Conservation (phyloP, 2,329 filamentous ascomycete species). For the Cercospora nicotianae region DNA sequence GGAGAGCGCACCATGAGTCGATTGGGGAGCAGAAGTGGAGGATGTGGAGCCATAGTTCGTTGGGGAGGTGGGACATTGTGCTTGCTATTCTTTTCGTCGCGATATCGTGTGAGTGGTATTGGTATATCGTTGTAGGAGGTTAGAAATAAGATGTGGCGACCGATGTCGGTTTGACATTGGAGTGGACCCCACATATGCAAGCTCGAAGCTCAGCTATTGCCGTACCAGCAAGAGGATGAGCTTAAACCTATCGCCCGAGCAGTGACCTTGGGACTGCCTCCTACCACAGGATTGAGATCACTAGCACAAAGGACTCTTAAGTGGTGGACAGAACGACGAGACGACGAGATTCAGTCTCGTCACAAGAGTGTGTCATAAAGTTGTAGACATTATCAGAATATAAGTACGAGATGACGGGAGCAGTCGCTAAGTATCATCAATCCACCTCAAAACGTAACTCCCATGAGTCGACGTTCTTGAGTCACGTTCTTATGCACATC, state of each 20-base stretch:
- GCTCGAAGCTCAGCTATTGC: background rate
- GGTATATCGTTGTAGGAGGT: background rate
- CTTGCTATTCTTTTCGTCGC: background rate
- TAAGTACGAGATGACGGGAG: background rate
- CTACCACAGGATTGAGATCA: background rate
- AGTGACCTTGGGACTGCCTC: too few relatives aligned
- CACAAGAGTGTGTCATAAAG: background rate
- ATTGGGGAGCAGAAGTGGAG: conserved; percentile 3
- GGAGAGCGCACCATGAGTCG: conserved; percentile 15
- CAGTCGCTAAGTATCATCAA: background rate
- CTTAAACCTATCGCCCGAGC: too few relatives aligned
- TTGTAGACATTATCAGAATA: conserved; percentile 6
- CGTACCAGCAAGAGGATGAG: background rate
- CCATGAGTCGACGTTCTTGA: background rate
- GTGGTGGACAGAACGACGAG: background rate
- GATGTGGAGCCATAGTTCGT: conserved; percentile 14
- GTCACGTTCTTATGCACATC: background rate
- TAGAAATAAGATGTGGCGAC: background rate
- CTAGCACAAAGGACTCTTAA: background rate
- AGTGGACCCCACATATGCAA: background rate
- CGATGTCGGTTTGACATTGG: background rate
- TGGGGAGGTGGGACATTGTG: conserved; percentile 8
- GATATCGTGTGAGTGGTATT: background rate
- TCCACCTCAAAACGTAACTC: background rate
- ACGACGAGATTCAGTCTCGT: background rate